Base-by-base conservation (phyloP, 306 rosid genomes). In the Oxytropis ochrocephala region DNA sequence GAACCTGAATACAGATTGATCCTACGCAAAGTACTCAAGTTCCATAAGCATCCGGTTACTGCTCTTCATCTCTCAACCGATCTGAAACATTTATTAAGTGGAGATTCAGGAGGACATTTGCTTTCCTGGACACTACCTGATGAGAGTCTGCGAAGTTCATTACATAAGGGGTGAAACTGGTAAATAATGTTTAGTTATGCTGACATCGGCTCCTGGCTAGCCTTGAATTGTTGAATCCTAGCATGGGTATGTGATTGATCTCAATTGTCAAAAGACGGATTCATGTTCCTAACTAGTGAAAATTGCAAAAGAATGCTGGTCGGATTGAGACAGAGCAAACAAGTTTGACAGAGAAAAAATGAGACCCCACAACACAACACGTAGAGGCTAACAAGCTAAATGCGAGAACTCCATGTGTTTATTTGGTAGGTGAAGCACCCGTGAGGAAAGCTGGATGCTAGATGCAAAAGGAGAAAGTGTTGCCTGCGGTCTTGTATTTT, bases 41-140 rank as follows among this genome's bases (percentile, higher is more conserved):
- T 50, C 85, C 99, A 95, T 66, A 95, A 91, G 80, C 80, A 87
- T 80, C 95, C 97, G 0, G 96, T 95, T 53, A 91, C 97, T 51
- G 89, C 99, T 12, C 91, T 95, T 61, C 85, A 77, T 73, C 91
- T 91, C 69, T 72, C 95, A 38, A 78, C 70, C 75, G 99, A 95
- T 80, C 83, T 89, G 64, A 95, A 89, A 77, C 99, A 89, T 83
- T 84, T 95, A 65, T 76, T 95, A 33, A 95, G 95, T 57, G 99
- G 99, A 75, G 99, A 95, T 86, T 82, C 87, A 18, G 86, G 77
- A 11, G 99, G 99, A 63, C 91, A 91, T 79, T 77, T 95, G 69
- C 75, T 89, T 47, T 95, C 99, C 64, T 95, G 97, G 99, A 83
- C 96, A 18, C 56, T 87, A 64, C 90, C 89, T 32, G 97, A 88